These are phyloP conservation scores for Oryza officinalis DNA, from an alignment of 176 grass and related monocot genomes.

Conservation along the genomic window DNA sequence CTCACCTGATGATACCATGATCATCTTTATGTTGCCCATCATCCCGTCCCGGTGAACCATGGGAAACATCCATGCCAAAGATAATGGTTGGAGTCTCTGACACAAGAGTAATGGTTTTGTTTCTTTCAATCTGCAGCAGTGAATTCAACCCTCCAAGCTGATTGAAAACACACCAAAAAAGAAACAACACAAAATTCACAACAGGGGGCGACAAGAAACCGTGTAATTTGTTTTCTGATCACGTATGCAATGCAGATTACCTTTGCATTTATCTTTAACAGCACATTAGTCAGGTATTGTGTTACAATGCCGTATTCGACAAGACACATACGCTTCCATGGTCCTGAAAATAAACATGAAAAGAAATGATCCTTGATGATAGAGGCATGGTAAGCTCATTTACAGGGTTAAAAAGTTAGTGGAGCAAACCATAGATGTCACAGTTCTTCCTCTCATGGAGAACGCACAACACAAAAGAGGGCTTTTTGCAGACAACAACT, in stretches of 20 bases:
- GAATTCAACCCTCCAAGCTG: conserved; percentile 75
- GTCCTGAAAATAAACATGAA: conserved; percentile 35
- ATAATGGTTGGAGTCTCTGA: conserved; percentile 60
- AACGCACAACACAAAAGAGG: conserved; percentile 55
- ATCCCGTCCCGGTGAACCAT: conserved; percentile 45
- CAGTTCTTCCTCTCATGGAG: conserved; percentile 59
- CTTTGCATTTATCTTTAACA: conserved; percentile 80
- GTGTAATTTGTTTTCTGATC: not conserved
- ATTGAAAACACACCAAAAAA: not conserved
- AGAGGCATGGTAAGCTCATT: not conserved
- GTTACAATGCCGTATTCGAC: conserved; percentile 31
- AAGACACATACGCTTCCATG: conserved; percentile 65
- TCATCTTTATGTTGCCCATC: no score
- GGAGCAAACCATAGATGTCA: conserved; percentile 38
- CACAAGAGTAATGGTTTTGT: conserved; percentile 39
- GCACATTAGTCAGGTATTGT: conserved; percentile 62
- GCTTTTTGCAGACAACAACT: not conserved
- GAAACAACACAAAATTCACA: not conserved
- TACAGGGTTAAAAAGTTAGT: not conserved
- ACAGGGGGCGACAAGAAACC: not conserved
- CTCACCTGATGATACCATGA: conserved; percentile 52
- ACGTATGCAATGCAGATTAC: conserved; percentile 15
- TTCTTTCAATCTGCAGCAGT: conserved; percentile 46
- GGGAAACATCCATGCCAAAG: conserved; percentile 76
- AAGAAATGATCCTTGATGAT: not conserved